A percentile compares a stretch with the other conserved stretches of the same genome.
Conservation (phyloP, 2,329 filamentous ascomycete genomes). For the Penicillium brevicompactum region DNA sequence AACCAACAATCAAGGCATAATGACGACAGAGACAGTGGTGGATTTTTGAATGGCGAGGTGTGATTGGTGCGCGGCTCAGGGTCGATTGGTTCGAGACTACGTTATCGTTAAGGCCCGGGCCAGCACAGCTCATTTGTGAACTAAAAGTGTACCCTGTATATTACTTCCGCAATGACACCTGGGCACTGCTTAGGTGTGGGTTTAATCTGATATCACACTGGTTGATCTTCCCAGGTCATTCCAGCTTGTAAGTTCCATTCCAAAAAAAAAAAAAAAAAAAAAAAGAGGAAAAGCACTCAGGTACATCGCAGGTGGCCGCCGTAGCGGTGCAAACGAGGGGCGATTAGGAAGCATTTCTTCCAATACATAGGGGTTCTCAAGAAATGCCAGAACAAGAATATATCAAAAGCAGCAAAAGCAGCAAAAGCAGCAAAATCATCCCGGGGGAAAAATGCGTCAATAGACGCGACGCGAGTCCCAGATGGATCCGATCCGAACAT, state of each 20-base stretch:
- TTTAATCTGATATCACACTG: too few relatives aligned
- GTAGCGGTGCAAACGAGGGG: slow-evolving; percentile 16
- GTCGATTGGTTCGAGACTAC: slow-evolving; percentile 8
- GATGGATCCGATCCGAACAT: neutral
- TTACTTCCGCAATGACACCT: neutral
- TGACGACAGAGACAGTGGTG: slow-evolving; percentile 3
- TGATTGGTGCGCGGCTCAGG: neutral
- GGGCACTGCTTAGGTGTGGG: too few relatives aligned
- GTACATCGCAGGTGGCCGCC: slow-evolving; percentile 13
- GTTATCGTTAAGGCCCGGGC: neutral
- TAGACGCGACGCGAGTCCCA: slow-evolving; percentile 12
- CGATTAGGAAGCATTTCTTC: neutral
- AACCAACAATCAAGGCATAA: neutral
- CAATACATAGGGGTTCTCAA: slow-evolving; percentile 9
- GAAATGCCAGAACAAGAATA: neutral
- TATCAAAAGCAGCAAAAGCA: slow-evolving; percentile 2
- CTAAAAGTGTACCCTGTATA: neutral
- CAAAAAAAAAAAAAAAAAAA: neutral
- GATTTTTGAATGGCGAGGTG: neutral
- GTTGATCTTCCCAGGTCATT: neutral
- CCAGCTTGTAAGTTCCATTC: slow-evolving; percentile 1
- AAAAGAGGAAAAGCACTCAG: neutral
- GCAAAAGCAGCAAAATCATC: slow-evolving; percentile 5
- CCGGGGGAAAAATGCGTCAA: slow-evolving; percentile 9
- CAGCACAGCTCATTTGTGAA: neutral